A percentile compares a stretch with the other conserved stretches of the same genome.
Conservation (phyloP, 495 filamentous ascomycete species). For the Bombardia bombarda region DNA sequence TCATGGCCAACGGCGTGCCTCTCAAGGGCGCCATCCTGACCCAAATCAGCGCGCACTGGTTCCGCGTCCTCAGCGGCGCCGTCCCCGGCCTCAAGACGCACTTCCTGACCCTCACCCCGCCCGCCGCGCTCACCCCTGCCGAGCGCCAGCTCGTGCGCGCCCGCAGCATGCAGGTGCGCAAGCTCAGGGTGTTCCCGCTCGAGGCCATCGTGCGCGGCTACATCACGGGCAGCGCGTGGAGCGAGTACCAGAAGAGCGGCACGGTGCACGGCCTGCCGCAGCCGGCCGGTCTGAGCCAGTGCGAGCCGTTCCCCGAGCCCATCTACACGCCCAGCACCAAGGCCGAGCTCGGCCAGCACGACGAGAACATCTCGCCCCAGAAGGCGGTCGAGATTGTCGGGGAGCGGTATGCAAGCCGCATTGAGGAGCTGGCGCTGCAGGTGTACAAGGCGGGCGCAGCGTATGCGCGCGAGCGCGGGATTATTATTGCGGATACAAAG, state of each 20-base stretch:
- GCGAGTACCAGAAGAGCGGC: constrained; percentile 57
- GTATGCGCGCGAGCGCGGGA: constrained; percentile 70
- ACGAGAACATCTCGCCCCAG: constrained; percentile 83
- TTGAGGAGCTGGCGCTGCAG: constrained; percentile 62
- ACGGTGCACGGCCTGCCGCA: constrained; percentile 76
- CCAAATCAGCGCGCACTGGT: constrained; percentile 79
- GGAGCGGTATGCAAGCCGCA: constrained; percentile 59
- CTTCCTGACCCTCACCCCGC: constrained; percentile 62
- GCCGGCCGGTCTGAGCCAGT: constrained; percentile 60
- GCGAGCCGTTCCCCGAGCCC: constrained; percentile 59
- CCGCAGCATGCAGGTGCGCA: constrained; percentile 77
- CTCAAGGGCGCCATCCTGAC: constrained; percentile 81
- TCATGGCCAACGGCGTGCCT: constrained; percentile 82
- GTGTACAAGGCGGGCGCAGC: constrained; percentile 67
- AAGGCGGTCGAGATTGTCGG: constrained; percentile 65
- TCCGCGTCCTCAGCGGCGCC: constrained; percentile 55
- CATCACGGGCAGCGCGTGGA: constrained; percentile 89
- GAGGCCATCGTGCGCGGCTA: constrained; percentile 87
- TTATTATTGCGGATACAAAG: constrained; percentile 71
- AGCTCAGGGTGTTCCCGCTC: constrained; percentile 72
- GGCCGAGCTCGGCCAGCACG: constrained; percentile 72
- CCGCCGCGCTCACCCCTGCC: constrained; percentile 36
- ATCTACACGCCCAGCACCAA: constrained; percentile 91
- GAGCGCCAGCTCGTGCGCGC: constrained; percentile 49
- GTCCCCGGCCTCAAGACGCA: constrained; percentile 69